phyloP scores from a whole-genome alignment of 73 alveolate genomes.

The Blepharisma japonicum region DNA sequence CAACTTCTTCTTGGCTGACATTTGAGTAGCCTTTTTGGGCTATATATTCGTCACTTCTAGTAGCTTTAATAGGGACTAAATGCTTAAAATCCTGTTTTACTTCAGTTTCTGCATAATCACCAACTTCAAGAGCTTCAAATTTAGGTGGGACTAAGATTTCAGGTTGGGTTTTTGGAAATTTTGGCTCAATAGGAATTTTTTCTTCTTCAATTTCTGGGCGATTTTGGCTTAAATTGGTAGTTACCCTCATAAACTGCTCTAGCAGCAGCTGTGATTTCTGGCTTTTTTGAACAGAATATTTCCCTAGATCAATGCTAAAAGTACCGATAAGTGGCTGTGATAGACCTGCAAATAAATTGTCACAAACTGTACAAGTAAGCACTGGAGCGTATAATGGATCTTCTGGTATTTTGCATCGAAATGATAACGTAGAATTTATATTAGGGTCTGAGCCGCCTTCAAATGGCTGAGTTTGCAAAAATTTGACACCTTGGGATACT shows the following conservation, averaged over 20 bases:
- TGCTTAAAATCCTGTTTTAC: too few relatives aligned
- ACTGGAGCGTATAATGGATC: constrained; percentile 76
- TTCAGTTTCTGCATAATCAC: too few relatives aligned
- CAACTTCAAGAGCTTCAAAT: too few relatives aligned
- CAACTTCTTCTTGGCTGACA: too few relatives aligned
- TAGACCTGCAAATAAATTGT: constrained; percentile 73
- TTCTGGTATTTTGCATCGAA: constrained; percentile 69
- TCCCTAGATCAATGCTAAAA: constrained; percentile 51
- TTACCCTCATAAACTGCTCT: too few relatives aligned
- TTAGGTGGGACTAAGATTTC: too few relatives aligned
- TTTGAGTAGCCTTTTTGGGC: too few relatives aligned
- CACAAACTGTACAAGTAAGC: constrained; percentile 79
- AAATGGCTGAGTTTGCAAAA: constrained; percentile 71
- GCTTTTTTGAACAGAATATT: background rate
- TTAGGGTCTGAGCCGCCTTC: constrained; percentile 86
- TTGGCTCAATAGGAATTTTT: background rate
- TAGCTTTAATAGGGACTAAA: too few relatives aligned
- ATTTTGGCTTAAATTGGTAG: background rate
- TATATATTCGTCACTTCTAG: too few relatives aligned
- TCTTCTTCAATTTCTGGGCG: constrained; percentile 13
- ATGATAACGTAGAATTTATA: constrained; percentile 68
- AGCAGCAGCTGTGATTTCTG: background rate
- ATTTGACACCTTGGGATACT: constrained; percentile 49
- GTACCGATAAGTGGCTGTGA: constrained; percentile 79
- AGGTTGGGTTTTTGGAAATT: too few relatives aligned